A percentile compares a stretch with the other conserved stretches of the same genome.
Conservation (phyloP, 257 asterid species). For the Forsythia viridissima region DNA sequence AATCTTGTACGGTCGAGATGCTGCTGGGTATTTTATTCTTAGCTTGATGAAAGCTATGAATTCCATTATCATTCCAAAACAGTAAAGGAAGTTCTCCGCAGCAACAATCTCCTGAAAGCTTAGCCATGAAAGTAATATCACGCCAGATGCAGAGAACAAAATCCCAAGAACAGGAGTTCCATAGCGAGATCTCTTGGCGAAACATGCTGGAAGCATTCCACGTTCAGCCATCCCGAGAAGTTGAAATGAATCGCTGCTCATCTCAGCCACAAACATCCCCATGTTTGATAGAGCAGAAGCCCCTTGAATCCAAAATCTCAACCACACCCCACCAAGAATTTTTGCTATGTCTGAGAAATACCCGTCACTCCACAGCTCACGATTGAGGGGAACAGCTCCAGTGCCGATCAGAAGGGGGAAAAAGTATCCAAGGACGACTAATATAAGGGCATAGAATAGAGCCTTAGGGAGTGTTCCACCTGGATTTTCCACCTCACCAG, state of each 20-base stretch:
- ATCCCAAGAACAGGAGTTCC: slow-evolving; percentile 64
- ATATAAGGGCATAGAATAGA: slow-evolving; percentile 56
- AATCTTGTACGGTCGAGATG: slow-evolving; percentile 56
- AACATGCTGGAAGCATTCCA: slow-evolving; percentile 61
- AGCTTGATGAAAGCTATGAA: slow-evolving; percentile 63
- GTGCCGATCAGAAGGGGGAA: slow-evolving; percentile 66
- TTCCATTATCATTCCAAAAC: slow-evolving; percentile 70
- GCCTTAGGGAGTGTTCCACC: slow-evolving; percentile 62
- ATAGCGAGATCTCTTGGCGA: slow-evolving; percentile 48
- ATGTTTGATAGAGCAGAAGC: slow-evolving; percentile 70
- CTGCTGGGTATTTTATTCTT: slow-evolving; percentile 53
- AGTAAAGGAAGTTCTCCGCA: slow-evolving; percentile 65
- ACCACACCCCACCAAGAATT: slow-evolving; percentile 66
- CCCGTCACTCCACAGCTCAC: slow-evolving; percentile 62
- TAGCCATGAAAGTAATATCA: slow-evolving; percentile 63
- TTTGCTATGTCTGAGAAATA: slow-evolving; percentile 66
- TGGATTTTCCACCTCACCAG: slow-evolving; percentile 68
- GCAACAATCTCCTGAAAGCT: slow-evolving; percentile 76
- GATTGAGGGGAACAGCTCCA: slow-evolving; percentile 55
- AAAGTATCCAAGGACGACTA: slow-evolving; percentile 52
- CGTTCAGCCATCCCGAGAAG: slow-evolving; percentile 77
- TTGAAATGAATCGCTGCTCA: slow-evolving; percentile 74
- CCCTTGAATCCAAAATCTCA: slow-evolving; percentile 64
- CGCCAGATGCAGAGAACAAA: slow-evolving; percentile 61
- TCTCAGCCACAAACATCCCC: slow-evolving; percentile 78